Conservation (phyloP, 2,329 filamentous ascomycete genomes). For the Xylariaceae sp. region DNA sequence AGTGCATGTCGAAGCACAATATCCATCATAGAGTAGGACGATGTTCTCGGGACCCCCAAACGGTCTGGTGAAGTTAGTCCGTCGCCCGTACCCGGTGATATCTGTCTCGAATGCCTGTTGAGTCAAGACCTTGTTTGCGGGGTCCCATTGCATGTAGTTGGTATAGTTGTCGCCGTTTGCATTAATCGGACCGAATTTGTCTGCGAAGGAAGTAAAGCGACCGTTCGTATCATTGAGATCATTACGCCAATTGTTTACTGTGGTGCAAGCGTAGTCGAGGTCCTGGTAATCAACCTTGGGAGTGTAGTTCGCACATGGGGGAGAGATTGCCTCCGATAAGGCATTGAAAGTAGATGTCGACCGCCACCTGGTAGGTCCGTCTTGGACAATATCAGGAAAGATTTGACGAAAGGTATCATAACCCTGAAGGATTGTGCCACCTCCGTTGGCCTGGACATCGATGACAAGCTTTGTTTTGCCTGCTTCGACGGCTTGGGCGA, state of each 20-base stretch:
- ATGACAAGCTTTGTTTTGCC: slow-evolving; percentile 17
- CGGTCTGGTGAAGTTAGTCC: slow-evolving; percentile 14
- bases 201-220: slow-evolving; percentile 13
- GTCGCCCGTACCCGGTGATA: slow-evolving; percentile 13
- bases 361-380: slow-evolving; percentile 13
- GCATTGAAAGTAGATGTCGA: slow-evolving; percentile 10
- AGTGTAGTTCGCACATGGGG: slow-evolving; percentile 11
- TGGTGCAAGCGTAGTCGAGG: slow-evolving; percentile 7
- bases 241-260: slow-evolving; percentile 13
- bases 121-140: slow-evolving; percentile 6
- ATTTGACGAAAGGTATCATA: slow-evolving; percentile 19
- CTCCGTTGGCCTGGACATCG: slow-evolving; percentile 15
- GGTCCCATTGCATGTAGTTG: slow-evolving; percentile 15
- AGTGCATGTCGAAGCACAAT: slow-evolving; percentile 16
- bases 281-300: slow-evolving; percentile 10
- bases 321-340: slow-evolving; percentile 11
- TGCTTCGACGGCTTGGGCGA: slow-evolving; percentile 11
- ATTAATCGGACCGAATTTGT: slow-evolving; percentile 13
- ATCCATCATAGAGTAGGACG: slow-evolving; percentile 17
- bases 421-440: slow-evolving; percentile 14
- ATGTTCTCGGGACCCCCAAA: slow-evolving; percentile 16
- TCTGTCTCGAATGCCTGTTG: slow-evolving; percentile 9
- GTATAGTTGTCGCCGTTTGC: slow-evolving; percentile 10
- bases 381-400: slow-evolving; percentile 16
- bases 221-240: slow-evolving; percentile 15